phyloP scores from a whole-genome alignment of 164 flowering plant species.

The Houttuynia cordata region DNA sequence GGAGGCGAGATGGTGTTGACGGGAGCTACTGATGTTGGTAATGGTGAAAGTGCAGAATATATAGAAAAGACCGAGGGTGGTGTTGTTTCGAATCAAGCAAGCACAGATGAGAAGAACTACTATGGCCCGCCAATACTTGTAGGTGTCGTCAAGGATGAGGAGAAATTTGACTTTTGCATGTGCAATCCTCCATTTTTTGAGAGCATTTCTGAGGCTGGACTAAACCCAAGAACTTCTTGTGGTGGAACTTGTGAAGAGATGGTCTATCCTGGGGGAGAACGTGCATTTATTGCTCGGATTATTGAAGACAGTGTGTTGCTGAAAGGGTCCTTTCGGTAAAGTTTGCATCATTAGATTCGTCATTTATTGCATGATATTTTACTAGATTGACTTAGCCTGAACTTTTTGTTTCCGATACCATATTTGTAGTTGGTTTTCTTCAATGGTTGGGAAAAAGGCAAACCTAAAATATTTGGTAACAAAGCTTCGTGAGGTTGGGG shows the following conservation, averaged over 20 bases:
- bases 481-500: slow-evolving; percentile 69
- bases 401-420: not conserved
- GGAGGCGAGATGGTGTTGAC: slow-evolving; percentile 2
- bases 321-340: slow-evolving; percentile 58
- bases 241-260: slow-evolving; percentile 88
- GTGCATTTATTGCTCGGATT: slow-evolving; percentile 65
- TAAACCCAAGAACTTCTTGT: slow-evolving; percentile 92
- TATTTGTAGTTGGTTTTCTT: slow-evolving; percentile 73
- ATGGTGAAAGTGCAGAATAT: not conserved
- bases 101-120: slow-evolving; percentile 15
- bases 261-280: slow-evolving; percentile 94
- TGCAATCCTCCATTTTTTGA: slow-evolving; percentile 98
- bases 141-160: slow-evolving; percentile 65
- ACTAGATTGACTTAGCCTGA: not conserved
- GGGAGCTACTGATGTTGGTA: not conserved
- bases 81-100: not conserved
- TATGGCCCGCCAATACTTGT: slow-evolving; percentile 46
- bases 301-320: slow-evolving; percentile 70
- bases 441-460: slow-evolving; percentile 84
- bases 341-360: not conserved
- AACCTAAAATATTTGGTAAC: slow-evolving; percentile 52
- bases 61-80: not conserved
- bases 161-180: slow-evolving; percentile 92
- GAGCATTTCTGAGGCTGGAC: slow-evolving; percentile 72
- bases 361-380: not conserved